Evolutionary conservation across 192 early-diverging fungal genomes (phyloP), one percentile per base, ranked within the genome.

Genomic region (Funneliformis mosseae): DNA sequence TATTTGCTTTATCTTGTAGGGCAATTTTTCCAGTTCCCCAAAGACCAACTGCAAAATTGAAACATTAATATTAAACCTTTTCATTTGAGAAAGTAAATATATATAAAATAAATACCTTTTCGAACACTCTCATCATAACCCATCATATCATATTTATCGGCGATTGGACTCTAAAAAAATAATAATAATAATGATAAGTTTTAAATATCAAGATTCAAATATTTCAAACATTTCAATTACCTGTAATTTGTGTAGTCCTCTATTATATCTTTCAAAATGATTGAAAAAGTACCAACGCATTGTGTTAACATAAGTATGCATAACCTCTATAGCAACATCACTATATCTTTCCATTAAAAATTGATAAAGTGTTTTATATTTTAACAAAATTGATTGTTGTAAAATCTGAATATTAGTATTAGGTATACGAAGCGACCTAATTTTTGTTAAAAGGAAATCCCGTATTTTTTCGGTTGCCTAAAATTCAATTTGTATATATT

Each of bases 381-480:
- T 97, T 23, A 97, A 83, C 23, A 99, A 89, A 14, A 95, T 88
- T 8, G 93, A 97, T 83, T 95, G 94, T 85, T 99, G 98, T 79
- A 97, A 86, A 12, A 98, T 94, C 73, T 94, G 91, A 21, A 98
- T 92, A 80, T 98, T 99, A 72, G 98, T 95, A 84, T 94, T 97
- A 21, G 96, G 94, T 61, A 93, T 90, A 75, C 93, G 91, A 66
- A 99, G 88, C 6, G 91, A 89, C 70, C 96, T 94, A 79, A 98
- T 97, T 81, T 93, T 93, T 61, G 90, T 90, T 28, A 97, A 82
- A 67, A 98, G 88, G 77, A 95, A 98, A 59, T 96, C 94, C 12
- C 97, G 91, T 75, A 97, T 93, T 79, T 94, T 96, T 50, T 92
- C 90, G 8, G 94, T 88, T 16, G 96, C 94, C 92, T 93, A 77